Base-by-base conservation (phyloP, 2,329 filamentous ascomycete species). In the Alternaria sp. region DNA sequence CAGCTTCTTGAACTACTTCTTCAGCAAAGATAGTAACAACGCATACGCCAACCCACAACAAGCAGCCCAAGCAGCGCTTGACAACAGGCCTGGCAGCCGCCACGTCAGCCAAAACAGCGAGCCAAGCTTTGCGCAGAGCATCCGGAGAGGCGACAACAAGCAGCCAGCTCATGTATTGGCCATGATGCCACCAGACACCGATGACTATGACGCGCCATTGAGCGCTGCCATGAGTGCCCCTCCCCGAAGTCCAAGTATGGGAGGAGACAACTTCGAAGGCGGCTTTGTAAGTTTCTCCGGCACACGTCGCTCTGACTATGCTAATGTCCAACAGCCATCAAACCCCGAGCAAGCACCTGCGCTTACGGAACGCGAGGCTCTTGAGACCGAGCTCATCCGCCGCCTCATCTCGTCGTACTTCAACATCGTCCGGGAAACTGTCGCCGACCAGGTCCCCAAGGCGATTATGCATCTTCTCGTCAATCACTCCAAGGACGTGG, bases 401-500 rank as follows among this genome's bases (percentile, higher is more conserved):
- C 92, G 94, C 50, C 88, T 99, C 60, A 99, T 99, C 79, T 97
- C 93, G 30, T 97, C 94, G 1, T 99, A 99, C 85, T 99, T 99
- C 85, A 97, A 97, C 80, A 99, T 99, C 75, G 96, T 99, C 50
- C 92, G 96, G 67, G 96, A 99, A 82, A 95, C 93, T n/a, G 97
- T 97, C 73, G 95, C 95, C 47, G 96, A 99, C 79, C 95, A 98
- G 82, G 96, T 99, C 11, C 96, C 96, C 70, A 99, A 99, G 83
- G 96, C 96, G 6, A 91, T 99, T 72, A 99, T 99, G 96, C 96
- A 99, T 80, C 88, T 99, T 50, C 88, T 99, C 32, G 96, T 99
- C 77, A 99, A 99, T 82, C 93, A 97, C 84, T 97, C 93, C 83
- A 97, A 98, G 81, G 96, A 99, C 71, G 95, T 95, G 12, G 94